Evolutionary conservation across 73 alveolate genomes (phyloP).

Genomic region (Tetrahymena elliotti): DNA sequence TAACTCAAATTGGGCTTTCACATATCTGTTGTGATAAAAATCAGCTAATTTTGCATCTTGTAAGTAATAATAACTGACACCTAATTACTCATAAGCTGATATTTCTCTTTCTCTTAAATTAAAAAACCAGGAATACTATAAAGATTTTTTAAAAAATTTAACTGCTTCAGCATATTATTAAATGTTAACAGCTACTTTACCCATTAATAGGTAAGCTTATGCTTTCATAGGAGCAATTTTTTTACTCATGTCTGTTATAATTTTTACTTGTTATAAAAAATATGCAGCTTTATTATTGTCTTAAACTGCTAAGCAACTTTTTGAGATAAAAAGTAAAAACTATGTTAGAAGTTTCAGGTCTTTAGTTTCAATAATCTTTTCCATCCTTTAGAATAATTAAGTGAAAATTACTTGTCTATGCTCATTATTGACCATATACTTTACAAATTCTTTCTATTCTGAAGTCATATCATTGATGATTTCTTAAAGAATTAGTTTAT

Average conservation of each 20-base stretch:
- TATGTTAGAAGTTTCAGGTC: neutral
- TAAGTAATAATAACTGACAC: neutral
- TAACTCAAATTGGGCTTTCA: neutral
- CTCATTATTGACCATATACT: neutral
- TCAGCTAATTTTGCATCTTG: neutral
- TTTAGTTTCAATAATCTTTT: neutral
- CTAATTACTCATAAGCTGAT: neutral
- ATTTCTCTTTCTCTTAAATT: neutral
- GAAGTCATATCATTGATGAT: neutral
- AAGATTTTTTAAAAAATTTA: neutral
- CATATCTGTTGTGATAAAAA: neutral
- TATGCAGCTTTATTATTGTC: neutral
- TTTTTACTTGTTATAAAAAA: neutral
- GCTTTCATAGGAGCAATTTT: neutral
- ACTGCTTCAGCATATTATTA: neutral
- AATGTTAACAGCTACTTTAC: neutral
- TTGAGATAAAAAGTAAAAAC: neutral
- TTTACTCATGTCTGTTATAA: neutral
- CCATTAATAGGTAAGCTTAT: neutral
- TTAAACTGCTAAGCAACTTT: neutral
- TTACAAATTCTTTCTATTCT: neutral
- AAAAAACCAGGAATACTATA: neutral
- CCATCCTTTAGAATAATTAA: neutral
- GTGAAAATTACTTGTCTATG: neutral
- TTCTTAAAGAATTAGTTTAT: neutral